Conservation (phyloP, 805 yeast species). For the Candida nonsorbophila region DNA sequence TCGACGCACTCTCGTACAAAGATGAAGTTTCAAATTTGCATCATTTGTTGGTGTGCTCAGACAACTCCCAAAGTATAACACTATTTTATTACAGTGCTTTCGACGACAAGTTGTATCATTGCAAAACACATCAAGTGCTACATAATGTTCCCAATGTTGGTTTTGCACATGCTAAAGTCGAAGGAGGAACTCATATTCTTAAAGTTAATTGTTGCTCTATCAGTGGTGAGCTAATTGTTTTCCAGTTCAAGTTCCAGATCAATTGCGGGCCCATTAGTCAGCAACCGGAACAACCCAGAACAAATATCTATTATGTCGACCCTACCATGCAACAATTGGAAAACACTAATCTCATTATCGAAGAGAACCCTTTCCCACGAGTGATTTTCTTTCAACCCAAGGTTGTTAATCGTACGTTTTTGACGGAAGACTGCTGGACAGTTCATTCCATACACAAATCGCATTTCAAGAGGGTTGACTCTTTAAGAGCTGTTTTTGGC, state of each 20-base stretch:
- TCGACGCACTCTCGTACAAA: conserved; percentile 34
- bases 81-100: conserved; percentile 28
- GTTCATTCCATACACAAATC: conserved; percentile 30
- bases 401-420: conserved; percentile 24
- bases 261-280: conserved; percentile 20
- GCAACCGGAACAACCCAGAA: conserved; percentile 5
- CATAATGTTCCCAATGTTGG: conserved; percentile 55
- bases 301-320: conserved; percentile 18
- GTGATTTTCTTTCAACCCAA: conserved; percentile 17
- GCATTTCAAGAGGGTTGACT: conserved; percentile 45
- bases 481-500: conserved; percentile 45
- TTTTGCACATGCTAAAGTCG: conserved; percentile 17
- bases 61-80: conserved; percentile 46
- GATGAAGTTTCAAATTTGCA: conserved; percentile 13
- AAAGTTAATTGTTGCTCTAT: conserved; percentile 38
- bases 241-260: conserved; percentile 26
- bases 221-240: conserved; percentile 39
- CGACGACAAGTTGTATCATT: conserved; percentile 21
- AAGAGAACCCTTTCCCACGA: conserved; percentile 13
- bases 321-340: conserved; percentile 20
- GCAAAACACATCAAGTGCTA: conserved; percentile 36
- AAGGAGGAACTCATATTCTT: conserved; percentile 19
- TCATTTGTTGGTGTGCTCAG: conserved; percentile 44
- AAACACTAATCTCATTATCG: conserved; percentile 3
- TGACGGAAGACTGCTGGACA: conserved; percentile 54